phyloP scores from a whole-genome alignment of 73 alveolate genomes.

The Blepharisma stoltei region DNA sequence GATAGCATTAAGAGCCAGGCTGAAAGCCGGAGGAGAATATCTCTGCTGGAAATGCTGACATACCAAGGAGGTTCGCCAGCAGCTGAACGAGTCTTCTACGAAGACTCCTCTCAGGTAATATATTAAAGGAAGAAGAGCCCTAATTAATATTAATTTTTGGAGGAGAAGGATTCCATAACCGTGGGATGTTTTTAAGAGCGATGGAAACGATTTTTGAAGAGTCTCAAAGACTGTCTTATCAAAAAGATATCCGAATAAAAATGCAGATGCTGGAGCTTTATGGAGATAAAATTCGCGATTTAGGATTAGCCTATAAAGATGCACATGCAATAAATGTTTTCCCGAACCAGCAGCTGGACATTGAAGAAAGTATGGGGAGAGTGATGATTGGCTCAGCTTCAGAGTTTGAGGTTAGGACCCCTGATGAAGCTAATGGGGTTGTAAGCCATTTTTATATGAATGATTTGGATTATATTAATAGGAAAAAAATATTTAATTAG shows the following conservation, averaged over 20 bases:
- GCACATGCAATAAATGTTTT: slow-evolving; percentile 13
- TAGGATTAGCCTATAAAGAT: slow-evolving; percentile 4
- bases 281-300: slow-evolving; percentile 19
- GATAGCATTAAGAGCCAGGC: too few species aligned
- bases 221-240: background rate
- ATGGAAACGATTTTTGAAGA: background rate
- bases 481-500: background rate
- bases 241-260: background rate
- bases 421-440: slow-evolving; percentile 2
- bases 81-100: too few species aligned
- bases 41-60: too few species aligned
- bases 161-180: background rate
- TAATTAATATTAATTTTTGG: too few species aligned
- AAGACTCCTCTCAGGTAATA: too few species aligned
- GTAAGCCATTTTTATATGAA: background rate
- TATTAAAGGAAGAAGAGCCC: too few species aligned
- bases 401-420: background rate
- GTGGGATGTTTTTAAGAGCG: background rate
- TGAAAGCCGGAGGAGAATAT: too few species aligned
- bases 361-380: background rate
- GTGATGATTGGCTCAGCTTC: background rate
- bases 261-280: background rate
- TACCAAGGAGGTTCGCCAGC: too few species aligned
- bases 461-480: too few species aligned
- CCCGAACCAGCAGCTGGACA: background rate